Conservation (phyloP, 208 protist species). For the Leishmania arabica region DNA sequence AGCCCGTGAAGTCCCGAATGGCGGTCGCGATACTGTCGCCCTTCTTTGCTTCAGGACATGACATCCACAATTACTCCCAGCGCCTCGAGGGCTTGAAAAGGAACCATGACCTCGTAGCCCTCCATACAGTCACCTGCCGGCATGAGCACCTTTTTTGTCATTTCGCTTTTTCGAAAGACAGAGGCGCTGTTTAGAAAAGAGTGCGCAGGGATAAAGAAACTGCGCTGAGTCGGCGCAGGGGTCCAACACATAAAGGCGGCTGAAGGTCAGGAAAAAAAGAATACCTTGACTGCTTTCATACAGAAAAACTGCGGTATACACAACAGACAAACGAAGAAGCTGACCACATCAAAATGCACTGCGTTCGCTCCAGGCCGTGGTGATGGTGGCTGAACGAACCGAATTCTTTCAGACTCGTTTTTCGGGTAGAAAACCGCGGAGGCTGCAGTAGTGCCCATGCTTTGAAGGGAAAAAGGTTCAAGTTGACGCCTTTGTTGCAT, state of each 20-base stretch:
- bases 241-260: neutral
- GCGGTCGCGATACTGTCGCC: conserved; percentile 32
- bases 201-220: neutral
- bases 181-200: neutral
- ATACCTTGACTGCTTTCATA: neutral
- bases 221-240: neutral
- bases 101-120: conserved; percentile 49
- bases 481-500: neutral
- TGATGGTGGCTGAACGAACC: neutral
- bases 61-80: conserved; percentile 35
- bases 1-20: conserved; percentile 37
- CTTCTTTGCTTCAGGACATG: conserved; percentile 32
- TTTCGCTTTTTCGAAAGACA: conserved; percentile 11
- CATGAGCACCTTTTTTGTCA: conserved; percentile 37
- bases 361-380: neutral
- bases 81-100: conserved; percentile 36
- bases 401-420: neutral
- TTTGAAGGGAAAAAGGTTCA: neutral
- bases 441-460: neutral
- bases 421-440: neutral
- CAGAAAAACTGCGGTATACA: neutral
- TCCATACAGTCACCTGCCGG: conserved; percentile 46
- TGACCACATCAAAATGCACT: neutral
- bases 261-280: neutral
- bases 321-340: neutral